Percentiles rank a stretch among this genome's conserved stretches.
phyloP scores from a whole-genome alignment of 352 stramenopile genomes.

The Phytophthora syringae region DNA sequence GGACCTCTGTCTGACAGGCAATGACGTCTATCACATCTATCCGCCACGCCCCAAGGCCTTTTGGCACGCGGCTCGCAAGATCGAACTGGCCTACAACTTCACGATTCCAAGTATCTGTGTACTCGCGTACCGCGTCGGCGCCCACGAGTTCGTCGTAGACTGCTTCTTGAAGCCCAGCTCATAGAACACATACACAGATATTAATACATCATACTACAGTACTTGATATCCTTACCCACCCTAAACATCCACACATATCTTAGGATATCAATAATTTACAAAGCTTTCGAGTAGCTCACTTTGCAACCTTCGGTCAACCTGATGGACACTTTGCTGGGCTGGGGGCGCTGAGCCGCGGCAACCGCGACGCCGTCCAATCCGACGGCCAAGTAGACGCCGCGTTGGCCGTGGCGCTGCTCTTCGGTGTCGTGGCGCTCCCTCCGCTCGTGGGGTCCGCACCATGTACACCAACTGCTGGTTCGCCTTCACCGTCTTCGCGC shows the following conservation, averaged over 20 bases:
- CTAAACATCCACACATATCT: not conserved
- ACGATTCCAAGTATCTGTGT: constrained; percentile 46
- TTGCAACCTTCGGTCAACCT: constrained; percentile 25
- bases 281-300: not conserved
- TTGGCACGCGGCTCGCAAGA: constrained; percentile 45
- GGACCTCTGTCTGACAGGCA: constrained; percentile 41
- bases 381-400: constrained; percentile 54
- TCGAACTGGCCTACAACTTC: constrained; percentile 55
- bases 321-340: constrained; percentile 44
- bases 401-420: constrained; percentile 60
- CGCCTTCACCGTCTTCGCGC: constrained; percentile 61
- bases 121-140: constrained; percentile 27
- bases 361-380: constrained; percentile 11
- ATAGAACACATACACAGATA: no score
- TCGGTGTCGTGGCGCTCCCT: constrained; percentile 62
- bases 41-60: constrained; percentile 53
- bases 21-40: constrained; percentile 55
- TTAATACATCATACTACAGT: not conserved
- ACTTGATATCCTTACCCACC: constrained; percentile 18
- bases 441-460: constrained; percentile 64
- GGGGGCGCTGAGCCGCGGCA: constrained; percentile 17
- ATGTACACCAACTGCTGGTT: constrained; percentile 88
- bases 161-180: constrained; percentile 24
- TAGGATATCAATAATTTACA: constrained; percentile 7
- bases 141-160: constrained; percentile 44